Base-by-base conservation (phyloP, 169 alveolate genomes). In the Cryptosporidium canis region DNA sequence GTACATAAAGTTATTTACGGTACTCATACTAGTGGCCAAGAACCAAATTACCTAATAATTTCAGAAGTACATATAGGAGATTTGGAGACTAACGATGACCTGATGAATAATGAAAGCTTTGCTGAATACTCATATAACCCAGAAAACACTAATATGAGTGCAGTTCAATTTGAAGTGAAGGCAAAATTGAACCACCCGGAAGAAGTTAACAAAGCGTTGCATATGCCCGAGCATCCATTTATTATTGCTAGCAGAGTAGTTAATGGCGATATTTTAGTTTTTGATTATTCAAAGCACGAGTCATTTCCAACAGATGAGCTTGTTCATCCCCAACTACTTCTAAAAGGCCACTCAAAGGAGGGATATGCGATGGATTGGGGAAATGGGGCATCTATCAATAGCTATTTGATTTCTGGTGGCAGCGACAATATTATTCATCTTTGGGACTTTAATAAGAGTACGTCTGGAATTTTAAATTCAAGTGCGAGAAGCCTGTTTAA, bases 331-430 rank as follows among this genome's bases (percentile, higher is more conserved):
- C 97, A 96, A 67, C 82, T 95, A 90, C 93, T 94, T 48, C 90
- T 96, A 51, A 83, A 90, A 44, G 99, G 99, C 4, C 99, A 96
- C 91, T 85, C 94, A 27, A 91, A 94, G 66, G 99, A 96, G 58
- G 99, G 99, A 1, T 96, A 92, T 85, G 98, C 98, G 0, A 64
- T 95, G 31, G 90, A 96, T 66, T 96, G 99, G 99, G 94, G 92
- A 65, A 83, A 77, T 29, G 71, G 43, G 2, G 92, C 92, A 35
- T 83, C 93, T 27, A 91, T 85, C 83, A 82, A 91, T 41, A 93
- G 95, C 47, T 83, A 83, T 31, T 92, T 96, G 18, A 95, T 95
- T 24, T 95, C 98, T 11, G 97, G 98, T n/a, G 95, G 97, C 27
- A 94, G 95, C 31, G 99, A 96, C 90, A 93, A 93, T 37, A 67